These are phyloP conservation scores for Gentiana dahurica DNA, from an alignment of 257 asterid genomes.

Conservation along the genomic window DNA sequence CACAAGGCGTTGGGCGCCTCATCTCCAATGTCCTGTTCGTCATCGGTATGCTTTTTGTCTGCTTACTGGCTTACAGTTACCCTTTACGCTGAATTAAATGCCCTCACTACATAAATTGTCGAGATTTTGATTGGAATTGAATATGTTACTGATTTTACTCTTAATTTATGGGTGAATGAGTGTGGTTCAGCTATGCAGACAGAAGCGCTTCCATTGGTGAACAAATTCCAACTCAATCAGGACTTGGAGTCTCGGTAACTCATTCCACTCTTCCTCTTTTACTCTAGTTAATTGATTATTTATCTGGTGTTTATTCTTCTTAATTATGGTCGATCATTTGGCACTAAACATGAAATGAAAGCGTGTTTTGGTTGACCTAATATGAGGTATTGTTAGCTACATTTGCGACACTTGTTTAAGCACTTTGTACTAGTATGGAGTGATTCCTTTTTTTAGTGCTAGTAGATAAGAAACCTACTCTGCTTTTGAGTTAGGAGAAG, in stretches of 20 bases:
- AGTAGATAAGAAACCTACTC: no score
- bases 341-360: no score
- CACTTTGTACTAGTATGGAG: no score
- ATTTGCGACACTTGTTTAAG: no score
- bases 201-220: slow-evolving; percentile 78
- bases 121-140: neutral
- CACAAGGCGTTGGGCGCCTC: slow-evolving; percentile 20
- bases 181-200: slow-evolving; percentile 68
- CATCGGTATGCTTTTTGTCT: slow-evolving; percentile 39
- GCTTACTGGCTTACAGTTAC: neutral
- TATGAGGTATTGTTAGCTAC: no score
- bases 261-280: slow-evolving; percentile 10
- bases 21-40: slow-evolving; percentile 67
- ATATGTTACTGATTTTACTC: slow-evolving; percentile 1
- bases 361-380: no score
- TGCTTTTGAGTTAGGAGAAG: no score
- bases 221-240: slow-evolving; percentile 62
- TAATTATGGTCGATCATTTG: no score
- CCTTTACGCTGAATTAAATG: neutral
- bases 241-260: slow-evolving; percentile 47
- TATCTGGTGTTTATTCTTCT: no score
- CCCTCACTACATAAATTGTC: neutral
- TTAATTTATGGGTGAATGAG: neutral
- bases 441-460: no score
- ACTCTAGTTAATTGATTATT: neutral